Evolutionary conservation across 495 filamentous ascomycete genomes (phyloP).

Genomic region (Penicillium crystallinum): DNA sequence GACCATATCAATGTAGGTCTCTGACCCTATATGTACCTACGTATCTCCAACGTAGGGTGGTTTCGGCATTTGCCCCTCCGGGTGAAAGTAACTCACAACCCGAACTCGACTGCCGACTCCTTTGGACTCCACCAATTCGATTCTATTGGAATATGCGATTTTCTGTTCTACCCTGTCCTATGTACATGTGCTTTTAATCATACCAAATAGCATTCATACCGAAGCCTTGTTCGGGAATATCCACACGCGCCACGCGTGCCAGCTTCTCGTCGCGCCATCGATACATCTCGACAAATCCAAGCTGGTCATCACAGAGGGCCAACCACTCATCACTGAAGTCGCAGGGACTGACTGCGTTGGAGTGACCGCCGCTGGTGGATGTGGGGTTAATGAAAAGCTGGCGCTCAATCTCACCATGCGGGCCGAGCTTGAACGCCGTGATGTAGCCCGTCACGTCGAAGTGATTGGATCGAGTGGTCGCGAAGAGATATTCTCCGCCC

Average conservation of each 20-base stretch:
- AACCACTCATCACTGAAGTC: constrained; percentile 81
- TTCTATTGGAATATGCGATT: no score
- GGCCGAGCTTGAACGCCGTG: constrained; percentile 67
- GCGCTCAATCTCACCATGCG: constrained; percentile 62
- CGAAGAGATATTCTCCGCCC: constrained; percentile 67
- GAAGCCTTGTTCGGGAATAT: constrained; percentile 75
- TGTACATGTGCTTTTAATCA: constrained; percentile 59
- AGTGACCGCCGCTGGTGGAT: constrained; percentile 78
- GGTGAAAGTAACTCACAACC: no score
- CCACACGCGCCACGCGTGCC: constrained; percentile 64
- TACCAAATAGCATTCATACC: constrained; percentile 92
- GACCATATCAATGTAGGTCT: no score
- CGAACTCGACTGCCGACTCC: no score
- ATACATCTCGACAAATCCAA: constrained; percentile 82
- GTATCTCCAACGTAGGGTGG: no score
- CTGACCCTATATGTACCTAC: neutral
- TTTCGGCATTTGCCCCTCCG: no score
- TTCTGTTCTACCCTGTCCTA: no score
- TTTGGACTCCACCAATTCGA: no score
- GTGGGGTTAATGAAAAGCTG: constrained; percentile 78
- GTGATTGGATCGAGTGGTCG: constrained; percentile 71
- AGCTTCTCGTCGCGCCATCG: constrained; percentile 75
- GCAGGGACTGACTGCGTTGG: constrained; percentile 74
- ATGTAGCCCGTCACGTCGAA: constrained; percentile 75
- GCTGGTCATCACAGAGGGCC: constrained; percentile 77